These are phyloP conservation scores for Zopfochytrium polystomum DNA, from an alignment of 371 early-diverging fungal genomes.

Conservation along the genomic window DNA sequence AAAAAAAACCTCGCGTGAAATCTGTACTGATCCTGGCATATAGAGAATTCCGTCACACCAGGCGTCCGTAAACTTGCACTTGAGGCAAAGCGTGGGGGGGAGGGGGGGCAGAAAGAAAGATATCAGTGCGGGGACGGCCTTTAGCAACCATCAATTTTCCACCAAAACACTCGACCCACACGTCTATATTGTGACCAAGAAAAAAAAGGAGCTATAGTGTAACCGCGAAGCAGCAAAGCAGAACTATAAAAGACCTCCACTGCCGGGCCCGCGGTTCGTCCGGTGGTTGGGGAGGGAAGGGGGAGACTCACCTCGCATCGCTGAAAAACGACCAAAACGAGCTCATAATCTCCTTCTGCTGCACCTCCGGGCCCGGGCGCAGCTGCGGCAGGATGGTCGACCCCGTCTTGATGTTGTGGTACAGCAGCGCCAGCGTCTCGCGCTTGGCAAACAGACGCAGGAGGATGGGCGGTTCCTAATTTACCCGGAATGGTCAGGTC, in stretches of 20 bases:
- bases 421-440: slow-evolving; percentile 55
- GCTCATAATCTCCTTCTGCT: slow-evolving; percentile 46
- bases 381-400: slow-evolving; percentile 51
- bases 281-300: neutral
- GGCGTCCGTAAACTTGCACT: slow-evolving; percentile 31
- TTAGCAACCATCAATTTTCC: neutral
- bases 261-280: slow-evolving; percentile 3
- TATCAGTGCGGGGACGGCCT: neutral
- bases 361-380: slow-evolving; percentile 52
- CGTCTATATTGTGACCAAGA: too few relatives aligned
- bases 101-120: too few relatives aligned
- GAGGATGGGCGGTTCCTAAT: slow-evolving; percentile 51
- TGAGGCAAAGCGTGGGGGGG: neutral
- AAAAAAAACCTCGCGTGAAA: slow-evolving; percentile 42
- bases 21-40: slow-evolving; percentile 42
- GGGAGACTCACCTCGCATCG: slow-evolving; percentile 38
- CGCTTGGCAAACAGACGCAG: slow-evolving; percentile 56
- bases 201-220: too few relatives aligned
- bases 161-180: too few relatives aligned
- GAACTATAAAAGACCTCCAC: too few relatives aligned
- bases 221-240: too few relatives aligned
- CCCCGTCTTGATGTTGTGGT: slow-evolving; percentile 56
- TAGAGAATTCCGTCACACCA: slow-evolving; percentile 51
- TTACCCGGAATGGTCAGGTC: neutral
- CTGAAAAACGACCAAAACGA: slow-evolving; percentile 49